Evolutionary conservation across 2,329 filamentous ascomycete species (phyloP).

Genomic region (Pseudogymnoascus sp.): DNA sequence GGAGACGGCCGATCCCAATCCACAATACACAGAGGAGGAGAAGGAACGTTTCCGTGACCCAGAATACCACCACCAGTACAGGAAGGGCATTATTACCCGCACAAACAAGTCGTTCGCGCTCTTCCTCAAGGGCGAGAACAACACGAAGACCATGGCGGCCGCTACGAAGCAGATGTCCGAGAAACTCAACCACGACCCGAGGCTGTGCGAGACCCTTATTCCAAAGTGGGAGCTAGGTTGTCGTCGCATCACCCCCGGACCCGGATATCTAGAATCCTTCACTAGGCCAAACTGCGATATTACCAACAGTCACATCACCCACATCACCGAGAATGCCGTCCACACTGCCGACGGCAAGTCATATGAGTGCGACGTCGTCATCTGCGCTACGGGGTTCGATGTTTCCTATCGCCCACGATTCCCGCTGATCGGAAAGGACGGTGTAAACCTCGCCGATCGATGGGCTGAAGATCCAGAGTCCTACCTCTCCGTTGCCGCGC

Average conservation of each 20-base stretch:
- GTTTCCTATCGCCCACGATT: constrained; percentile 25
- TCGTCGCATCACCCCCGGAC: constrained; percentile 88
- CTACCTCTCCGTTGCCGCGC: constrained; percentile 21
- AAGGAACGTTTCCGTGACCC: constrained; percentile 22
- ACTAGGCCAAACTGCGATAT: constrained; percentile 16
- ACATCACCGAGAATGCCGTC: background rate
- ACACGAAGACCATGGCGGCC: constrained; percentile 72
- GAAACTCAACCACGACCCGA: constrained; percentile 73
- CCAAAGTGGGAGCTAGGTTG: constrained; percentile 12
- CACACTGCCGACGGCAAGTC: background rate
- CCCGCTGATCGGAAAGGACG: constrained; percentile 19
- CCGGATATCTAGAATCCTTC: constrained; percentile 28
- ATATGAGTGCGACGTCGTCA: constrained; percentile 27
- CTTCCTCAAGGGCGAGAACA: constrained; percentile 10
- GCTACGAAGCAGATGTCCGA: constrained; percentile 75
- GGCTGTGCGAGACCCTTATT: constrained; percentile 1
- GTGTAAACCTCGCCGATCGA: constrained; percentile 17
- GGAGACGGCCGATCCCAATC: constrained; percentile 25
- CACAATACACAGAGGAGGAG: constrained; percentile 26
- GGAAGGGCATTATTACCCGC: background rate
- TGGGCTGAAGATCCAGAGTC: constrained; percentile 20
- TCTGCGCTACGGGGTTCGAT: constrained; percentile 31
- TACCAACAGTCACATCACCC: constrained; percentile 16
- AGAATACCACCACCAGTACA: constrained; percentile 17
- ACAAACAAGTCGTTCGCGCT: background rate